Evolutionary conservation across 192 early-diverging fungal genomes (phyloP).

Genomic region (Dissophora globulifera): DNA sequence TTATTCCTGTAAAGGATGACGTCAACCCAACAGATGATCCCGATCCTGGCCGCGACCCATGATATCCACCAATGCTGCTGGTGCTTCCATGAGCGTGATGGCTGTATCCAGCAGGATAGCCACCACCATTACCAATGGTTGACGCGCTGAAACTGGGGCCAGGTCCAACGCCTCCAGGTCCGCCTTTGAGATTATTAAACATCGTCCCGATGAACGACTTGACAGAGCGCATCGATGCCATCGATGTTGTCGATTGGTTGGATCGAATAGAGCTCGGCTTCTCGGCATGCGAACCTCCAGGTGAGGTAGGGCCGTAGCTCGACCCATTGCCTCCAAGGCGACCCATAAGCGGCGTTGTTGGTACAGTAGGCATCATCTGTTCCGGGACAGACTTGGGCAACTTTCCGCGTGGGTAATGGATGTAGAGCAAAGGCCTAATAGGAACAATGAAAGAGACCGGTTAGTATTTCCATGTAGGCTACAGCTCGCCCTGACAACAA

Average conservation of each 20-base stretch:
- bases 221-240: constrained; percentile 51
- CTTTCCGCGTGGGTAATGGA: constrained; percentile 46
- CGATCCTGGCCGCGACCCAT: constrained; percentile 42
- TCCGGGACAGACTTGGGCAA: constrained; percentile 45
- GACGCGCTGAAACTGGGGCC: constrained; percentile 9
- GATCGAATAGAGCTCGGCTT: constrained; percentile 53
- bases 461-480: no score
- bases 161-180: constrained; percentile 13
- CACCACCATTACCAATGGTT: background rate
- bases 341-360: constrained; percentile 29
- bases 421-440: constrained; percentile 45
- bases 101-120: constrained; percentile 39
- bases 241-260: constrained; percentile 30
- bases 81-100: constrained; percentile 48
- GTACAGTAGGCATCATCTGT: constrained; percentile 41
- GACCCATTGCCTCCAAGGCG: constrained; percentile 12
- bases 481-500: no score
- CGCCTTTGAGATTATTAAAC: constrained; percentile 44
- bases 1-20: constrained; percentile 31
- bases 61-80: constrained; percentile 43
- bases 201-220: constrained; percentile 46
- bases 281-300: constrained; percentile 10
- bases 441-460: background rate
- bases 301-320: constrained; percentile 13
- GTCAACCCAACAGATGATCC: constrained; percentile 40